A percentile compares a stretch with the other conserved stretches of the same genome.
These are phyloP conservation scores for Tetrahymena thermophila DNA, from an alignment of 73 alveolate genomes.

Conservation along the genomic window DNA sequence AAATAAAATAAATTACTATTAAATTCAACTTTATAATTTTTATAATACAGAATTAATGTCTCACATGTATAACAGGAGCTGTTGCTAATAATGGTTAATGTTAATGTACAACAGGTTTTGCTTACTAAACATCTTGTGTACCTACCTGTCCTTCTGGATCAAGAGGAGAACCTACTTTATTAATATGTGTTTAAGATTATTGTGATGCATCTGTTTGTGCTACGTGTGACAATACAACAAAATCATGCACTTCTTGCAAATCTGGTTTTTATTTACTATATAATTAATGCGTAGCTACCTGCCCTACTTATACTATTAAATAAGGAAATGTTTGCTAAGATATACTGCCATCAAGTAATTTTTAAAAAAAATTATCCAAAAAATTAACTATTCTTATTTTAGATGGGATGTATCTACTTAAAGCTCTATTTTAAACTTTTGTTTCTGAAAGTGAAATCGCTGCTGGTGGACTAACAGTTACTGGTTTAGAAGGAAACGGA, in stretches of 20 bases:
- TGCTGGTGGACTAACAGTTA: background rate
- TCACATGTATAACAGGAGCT: background rate
- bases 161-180: background rate
- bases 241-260: background rate
- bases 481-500: background rate
- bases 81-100: background rate
- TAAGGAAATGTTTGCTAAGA: background rate
- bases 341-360: background rate
- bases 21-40: too few species aligned
- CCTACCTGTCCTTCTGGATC: background rate
- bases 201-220: background rate
- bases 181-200: background rate
- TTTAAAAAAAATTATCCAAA: too few species aligned
- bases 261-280: background rate
- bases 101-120: background rate
- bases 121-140: background rate
- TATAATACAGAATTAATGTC: background rate
- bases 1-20: too few species aligned
- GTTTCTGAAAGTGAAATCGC: background rate
- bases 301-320: background rate
- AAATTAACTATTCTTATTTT: too few species aligned
- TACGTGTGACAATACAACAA: background rate
- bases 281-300: background rate
- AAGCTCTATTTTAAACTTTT: background rate
- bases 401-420: background rate